phyloP scores from a whole-genome alignment of 2,329 filamentous ascomycete species.

The Cercospora citrullina region DNA sequence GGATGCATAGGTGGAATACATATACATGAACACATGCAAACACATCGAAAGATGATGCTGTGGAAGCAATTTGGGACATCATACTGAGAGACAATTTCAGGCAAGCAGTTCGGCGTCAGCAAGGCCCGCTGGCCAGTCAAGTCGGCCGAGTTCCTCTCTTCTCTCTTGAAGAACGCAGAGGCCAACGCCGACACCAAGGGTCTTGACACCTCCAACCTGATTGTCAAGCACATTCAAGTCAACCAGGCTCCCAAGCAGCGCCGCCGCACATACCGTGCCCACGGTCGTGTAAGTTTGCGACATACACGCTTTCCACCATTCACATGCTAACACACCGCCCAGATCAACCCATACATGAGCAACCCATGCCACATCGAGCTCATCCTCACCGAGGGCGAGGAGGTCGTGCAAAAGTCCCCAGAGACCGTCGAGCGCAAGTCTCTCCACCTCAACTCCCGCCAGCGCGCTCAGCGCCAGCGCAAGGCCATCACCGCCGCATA shows the following conservation, averaged over 20 bases:
- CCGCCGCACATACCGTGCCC: constrained; percentile 98
- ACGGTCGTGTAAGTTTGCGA: constrained; percentile 85
- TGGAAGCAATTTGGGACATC: constrained; percentile 15
- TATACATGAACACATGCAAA: constrained; percentile 7
- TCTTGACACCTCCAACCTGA: constrained; percentile 92
- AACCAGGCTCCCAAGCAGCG: constrained; percentile 99
- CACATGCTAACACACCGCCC: constrained; percentile 9
- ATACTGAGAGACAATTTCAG: constrained; percentile 52
- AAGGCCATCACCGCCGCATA: constrained; percentile 57
- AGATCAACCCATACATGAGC: constrained; percentile 99
- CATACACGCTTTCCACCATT: not conserved
- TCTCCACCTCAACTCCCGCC: constrained; percentile 77
- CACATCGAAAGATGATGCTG: not conserved
- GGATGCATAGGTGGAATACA: constrained; percentile 38
- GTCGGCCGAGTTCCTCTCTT: constrained; percentile 97
- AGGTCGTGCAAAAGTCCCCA: constrained; percentile 89
- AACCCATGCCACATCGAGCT: constrained; percentile 99
- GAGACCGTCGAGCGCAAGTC: constrained; percentile 60
- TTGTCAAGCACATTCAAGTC: constrained; percentile 99
- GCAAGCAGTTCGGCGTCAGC: constrained; percentile 98
- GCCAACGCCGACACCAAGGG: constrained; percentile 96
- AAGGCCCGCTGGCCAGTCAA: constrained; percentile 99
- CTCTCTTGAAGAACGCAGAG: constrained; percentile 96
- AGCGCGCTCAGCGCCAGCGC: constrained; percentile 72
- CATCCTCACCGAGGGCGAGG: constrained; percentile 96